These are phyloP conservation scores for Senna tora DNA, from an alignment of 306 rosid genomes.

Conservation along the genomic window DNA sequence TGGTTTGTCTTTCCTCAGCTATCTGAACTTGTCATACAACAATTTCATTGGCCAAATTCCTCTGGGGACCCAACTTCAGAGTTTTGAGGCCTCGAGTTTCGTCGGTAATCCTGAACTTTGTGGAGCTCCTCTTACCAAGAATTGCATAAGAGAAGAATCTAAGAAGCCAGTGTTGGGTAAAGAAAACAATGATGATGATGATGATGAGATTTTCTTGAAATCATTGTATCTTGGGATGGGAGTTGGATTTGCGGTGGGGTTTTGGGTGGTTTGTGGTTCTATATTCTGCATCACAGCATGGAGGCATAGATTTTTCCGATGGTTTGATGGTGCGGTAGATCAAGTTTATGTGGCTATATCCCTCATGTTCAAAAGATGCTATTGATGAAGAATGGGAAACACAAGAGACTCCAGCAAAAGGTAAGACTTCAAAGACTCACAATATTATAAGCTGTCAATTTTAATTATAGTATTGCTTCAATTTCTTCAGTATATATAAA, in stretches of 20 bases:
- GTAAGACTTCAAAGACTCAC: no score
- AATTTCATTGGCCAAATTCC: neutral
- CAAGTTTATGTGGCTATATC: neutral
- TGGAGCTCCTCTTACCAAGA: constrained; percentile 11
- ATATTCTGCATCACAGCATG: neutral
- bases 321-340: neutral
- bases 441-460: no score
- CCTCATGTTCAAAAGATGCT: neutral
- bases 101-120: neutral
- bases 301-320: neutral
- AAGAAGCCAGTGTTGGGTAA: no score
- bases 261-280: neutral
- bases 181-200: neutral
- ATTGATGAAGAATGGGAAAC: neutral
- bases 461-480: no score
- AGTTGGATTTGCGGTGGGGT: neutral
- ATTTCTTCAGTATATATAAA: no score
- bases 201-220: neutral
- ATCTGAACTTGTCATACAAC: neutral
- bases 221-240: neutral
- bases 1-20: neutral
- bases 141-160: no score
- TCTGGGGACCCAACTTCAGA: neutral
- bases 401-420: no score
- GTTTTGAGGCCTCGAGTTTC: neutral